Base-by-base conservation (phyloP, 768 basidiomycete species). In the Boletus fagicola region DNA sequence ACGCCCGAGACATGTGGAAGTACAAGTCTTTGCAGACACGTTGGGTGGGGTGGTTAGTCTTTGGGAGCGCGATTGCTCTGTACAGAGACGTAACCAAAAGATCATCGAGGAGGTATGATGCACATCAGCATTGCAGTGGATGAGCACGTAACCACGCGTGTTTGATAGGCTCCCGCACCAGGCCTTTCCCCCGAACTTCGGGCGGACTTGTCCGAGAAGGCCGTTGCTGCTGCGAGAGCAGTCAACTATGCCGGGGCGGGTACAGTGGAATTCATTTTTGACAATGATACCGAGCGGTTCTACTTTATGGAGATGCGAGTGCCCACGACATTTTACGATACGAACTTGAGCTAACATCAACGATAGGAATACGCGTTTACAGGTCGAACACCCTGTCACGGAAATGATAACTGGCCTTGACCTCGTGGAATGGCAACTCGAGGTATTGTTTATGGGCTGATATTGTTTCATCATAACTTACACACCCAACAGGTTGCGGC, bases 231-330 rank as follows among this genome's bases (percentile, higher is more conserved):
- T n/a, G 94, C 94, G 6, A 85, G 81, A 68, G 94, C 95, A 4
- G 94, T 98, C 47, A 80, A 87, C 57, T 98, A 98, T 66, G 86
- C 92, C 33, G 93, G 93, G 33, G 93, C 93, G 11, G 92, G 92
- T 5, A 94, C 92, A 0, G 91, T 95, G n/a, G 94, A 98, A 69
- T 97, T 98, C 65, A 96, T 98, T 61, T 93, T 96, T 62, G 94
- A 98, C 70, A 94, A 92, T 60, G 88, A 94, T 68, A 90, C 89
- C 9, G 74, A 83, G 54, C 79, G 84, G 57, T 96, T 96, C 71
- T 97, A 87, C 67, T 97, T 97, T 69, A 95, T 95, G 94, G 94
- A 97, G 74, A 96, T 96, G 92, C 87, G 62, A 51, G 87, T 67
- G 26, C 24, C 46, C 12, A 13, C 12, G 13, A 35, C 2, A 18